Conservation (phyloP, 306 rosid species). For the Rosa chinensis region DNA sequence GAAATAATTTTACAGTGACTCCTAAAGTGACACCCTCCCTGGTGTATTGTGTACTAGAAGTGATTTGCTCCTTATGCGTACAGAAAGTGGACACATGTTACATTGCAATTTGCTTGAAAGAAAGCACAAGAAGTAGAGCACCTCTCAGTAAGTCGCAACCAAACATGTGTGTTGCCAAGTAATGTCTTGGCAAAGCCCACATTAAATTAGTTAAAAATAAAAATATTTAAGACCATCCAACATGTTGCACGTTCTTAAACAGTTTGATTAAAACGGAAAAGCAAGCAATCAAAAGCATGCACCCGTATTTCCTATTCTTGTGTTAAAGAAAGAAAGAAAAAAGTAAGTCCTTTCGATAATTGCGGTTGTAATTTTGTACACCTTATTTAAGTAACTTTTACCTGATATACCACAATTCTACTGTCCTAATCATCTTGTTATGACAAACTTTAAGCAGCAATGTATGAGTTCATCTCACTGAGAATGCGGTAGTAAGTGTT, state of each 20-base stretch:
- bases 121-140: neutral
- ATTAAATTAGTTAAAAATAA: neutral
- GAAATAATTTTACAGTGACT: neutral
- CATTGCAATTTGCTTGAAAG: neutral
- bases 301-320: neutral
- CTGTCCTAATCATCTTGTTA: neutral
- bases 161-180: neutral
- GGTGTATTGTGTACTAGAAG: neutral
- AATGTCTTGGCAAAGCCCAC: neutral
- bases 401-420: neutral
- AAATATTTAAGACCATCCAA: neutral
- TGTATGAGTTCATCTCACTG: conserved; percentile 64
- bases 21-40: neutral
- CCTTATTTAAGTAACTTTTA: neutral
- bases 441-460: conserved; percentile 45
- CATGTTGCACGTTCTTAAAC: neutral
- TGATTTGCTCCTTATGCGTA: neutral
- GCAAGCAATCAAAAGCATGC: neutral
- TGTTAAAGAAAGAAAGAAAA: neutral
- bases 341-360: neutral
- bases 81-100: neutral
- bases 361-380: neutral
- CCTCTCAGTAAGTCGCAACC: neutral
- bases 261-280: neutral
- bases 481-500: conserved; percentile 67